Conservation (phyloP, 106 monocot genomes). For the Platanthera guangdongensis region DNA sequence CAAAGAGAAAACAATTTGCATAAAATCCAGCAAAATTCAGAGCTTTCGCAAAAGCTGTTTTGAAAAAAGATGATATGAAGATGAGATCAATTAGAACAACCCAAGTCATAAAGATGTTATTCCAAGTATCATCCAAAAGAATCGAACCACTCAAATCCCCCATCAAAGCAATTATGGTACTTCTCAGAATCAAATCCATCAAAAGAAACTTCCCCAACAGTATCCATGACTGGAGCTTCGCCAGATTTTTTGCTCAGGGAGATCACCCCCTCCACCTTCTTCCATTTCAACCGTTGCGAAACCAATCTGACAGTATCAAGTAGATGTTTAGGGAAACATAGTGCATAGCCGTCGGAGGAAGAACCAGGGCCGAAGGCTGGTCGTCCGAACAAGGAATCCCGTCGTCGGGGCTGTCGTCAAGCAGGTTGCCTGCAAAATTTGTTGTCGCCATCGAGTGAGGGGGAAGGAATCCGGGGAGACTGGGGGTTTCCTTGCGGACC, state of each 20-base stretch:
- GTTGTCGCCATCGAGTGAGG: too few relatives aligned
- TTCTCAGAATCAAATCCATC: neutral
- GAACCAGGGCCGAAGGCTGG: too few relatives aligned
- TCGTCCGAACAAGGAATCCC: too few relatives aligned
- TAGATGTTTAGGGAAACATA: conserved; percentile 72
- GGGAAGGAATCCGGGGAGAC: too few relatives aligned
- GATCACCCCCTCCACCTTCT: neutral
- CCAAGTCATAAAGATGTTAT: conserved; percentile 32
- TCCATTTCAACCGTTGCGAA: conserved; percentile 13
- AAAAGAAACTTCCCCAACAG: neutral
- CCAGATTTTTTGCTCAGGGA: neutral
- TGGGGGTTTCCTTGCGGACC: too few relatives aligned
- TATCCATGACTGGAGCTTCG: neutral
- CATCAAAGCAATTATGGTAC: neutral
- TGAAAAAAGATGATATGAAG: conserved; percentile 43
- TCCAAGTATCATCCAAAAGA: conserved; percentile 6
- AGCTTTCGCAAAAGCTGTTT: conserved; percentile 50
- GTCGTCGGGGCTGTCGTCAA: too few relatives aligned
- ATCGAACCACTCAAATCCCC: conserved; percentile 1
- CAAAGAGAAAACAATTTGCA: conserved; percentile 87
- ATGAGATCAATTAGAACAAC: conserved; percentile 38
- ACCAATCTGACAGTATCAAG: conserved; percentile 50
- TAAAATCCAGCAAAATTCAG: conserved; percentile 82
- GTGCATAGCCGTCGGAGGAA: too few relatives aligned
- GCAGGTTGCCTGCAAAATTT: too few relatives aligned